phyloP scores from a whole-genome alignment of 768 basidiomycete genomes.

The Chalciporus chontae region DNA sequence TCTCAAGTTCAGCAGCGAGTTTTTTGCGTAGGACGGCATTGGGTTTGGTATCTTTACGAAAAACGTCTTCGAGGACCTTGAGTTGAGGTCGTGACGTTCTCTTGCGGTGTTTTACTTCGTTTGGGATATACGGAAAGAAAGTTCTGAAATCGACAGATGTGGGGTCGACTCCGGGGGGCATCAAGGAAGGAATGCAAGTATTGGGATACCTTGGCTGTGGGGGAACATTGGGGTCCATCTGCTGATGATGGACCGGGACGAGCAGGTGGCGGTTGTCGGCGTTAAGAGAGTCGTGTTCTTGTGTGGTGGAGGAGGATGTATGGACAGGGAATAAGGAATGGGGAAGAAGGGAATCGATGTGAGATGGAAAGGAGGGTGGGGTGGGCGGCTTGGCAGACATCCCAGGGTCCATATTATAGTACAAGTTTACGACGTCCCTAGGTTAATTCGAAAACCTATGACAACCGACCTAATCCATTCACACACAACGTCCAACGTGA shows the following conservation, averaged over 20 bases:
- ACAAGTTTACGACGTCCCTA: conserved; percentile 8
- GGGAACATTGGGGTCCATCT: conserved; percentile 26
- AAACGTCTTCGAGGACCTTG: conserved; percentile 83
- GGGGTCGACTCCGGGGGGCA: conserved; percentile 58
- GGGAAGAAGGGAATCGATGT: conserved; percentile 12
- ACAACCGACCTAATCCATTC: conserved; percentile 16
- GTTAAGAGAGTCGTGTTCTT: conserved; percentile 10
- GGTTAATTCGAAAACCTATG: conserved; percentile 6
- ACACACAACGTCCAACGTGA: conserved; percentile 23
- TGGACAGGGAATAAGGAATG: conserved; percentile 24
- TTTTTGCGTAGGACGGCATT: conserved; percentile 76
- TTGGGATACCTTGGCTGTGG: conserved; percentile 30
- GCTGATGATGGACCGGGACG: conserved; percentile 14
- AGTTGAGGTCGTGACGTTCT: conserved; percentile 87
- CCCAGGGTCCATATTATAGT: conserved; percentile 30
- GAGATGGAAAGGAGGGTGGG: conserved; percentile 36
- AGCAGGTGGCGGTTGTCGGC: background rate
- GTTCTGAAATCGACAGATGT: conserved; percentile 70
- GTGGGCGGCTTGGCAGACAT: conserved; percentile 33
- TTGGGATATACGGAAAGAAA: conserved; percentile 85
- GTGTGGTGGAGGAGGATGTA: conserved; percentile 4
- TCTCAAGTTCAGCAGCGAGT: conserved; percentile 78
- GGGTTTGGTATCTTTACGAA: conserved; percentile 87
- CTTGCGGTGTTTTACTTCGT: conserved; percentile 92
- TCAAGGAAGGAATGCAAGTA: conserved; percentile 45